Conservation (phyloP, 768 basidiomycete species). For the Collybiopsis confluens region DNA sequence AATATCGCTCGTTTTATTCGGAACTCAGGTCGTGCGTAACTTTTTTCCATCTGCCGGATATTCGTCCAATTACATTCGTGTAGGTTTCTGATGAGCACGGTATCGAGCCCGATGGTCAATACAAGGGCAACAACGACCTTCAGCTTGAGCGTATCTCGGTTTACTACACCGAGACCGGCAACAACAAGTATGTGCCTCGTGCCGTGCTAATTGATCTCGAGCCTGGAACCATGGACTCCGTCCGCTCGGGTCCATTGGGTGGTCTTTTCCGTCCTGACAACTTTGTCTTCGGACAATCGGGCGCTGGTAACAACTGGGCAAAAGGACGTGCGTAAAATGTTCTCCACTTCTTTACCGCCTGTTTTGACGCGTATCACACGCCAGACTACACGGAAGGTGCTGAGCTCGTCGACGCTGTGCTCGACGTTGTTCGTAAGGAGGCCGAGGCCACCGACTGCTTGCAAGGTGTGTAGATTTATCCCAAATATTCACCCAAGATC, state of each 20-base stretch:
- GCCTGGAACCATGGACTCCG: conserved; percentile 94
- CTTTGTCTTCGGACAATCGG: conserved; percentile 97
- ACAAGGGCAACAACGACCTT: conserved; percentile 91
- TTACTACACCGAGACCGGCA: conserved; percentile 95
- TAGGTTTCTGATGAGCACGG: conserved; percentile 94
- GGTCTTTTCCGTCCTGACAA: conserved; percentile 95
- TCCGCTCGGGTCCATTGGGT: conserved; percentile 87
- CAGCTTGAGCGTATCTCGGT: conserved; percentile 97
- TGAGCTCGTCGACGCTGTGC: conserved; percentile 95
- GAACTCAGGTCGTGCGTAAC: too few species aligned
- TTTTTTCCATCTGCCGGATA: conserved; percentile 15
- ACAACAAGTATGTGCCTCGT: conserved; percentile 97
- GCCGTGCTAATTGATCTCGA: conserved; percentile 97
- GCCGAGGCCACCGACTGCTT: conserved; percentile 97
- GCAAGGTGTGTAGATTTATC: too few species aligned
- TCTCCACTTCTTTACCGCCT: neutral
- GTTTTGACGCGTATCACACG: conserved; percentile 9
- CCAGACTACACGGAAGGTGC: conserved; percentile 92
- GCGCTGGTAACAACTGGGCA: conserved; percentile 99
- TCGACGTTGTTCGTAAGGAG: conserved; percentile 98
- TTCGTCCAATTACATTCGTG: conserved; percentile 80
- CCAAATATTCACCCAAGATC: neutral
- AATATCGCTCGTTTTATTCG: too few species aligned
- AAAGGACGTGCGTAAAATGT: conserved; percentile 85
- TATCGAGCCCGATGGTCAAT: conserved; percentile 88